Percentiles rank a stretch among this genome's conserved stretches.
These are phyloP conservation scores for Escallonia herrerae DNA, from an alignment of 129 eudicot genomes.

Conservation along the genomic window DNA sequence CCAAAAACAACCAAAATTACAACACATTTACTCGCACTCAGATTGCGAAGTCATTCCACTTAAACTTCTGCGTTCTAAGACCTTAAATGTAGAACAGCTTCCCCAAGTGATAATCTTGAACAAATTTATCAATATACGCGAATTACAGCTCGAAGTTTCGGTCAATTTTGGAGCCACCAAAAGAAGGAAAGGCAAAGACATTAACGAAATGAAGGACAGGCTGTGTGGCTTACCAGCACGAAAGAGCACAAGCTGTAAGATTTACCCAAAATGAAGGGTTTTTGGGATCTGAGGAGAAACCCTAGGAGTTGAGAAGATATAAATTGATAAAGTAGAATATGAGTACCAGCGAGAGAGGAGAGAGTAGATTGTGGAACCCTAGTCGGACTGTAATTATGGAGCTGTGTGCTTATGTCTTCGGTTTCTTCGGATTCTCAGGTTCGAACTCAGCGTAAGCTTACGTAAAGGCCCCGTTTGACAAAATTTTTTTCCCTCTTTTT, in stretches of 20 bases:
- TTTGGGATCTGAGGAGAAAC: neutral
- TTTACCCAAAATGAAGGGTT: neutral
- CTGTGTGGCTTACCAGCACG: constrained; percentile 1
- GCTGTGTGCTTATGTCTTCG: neutral
- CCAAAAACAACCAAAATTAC: too few species aligned
- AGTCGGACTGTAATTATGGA: neutral
- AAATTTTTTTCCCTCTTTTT: too few species aligned
- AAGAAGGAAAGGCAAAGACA: neutral
- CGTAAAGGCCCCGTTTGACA: too few species aligned
- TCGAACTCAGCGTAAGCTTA: neutral
- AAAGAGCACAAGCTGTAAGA: neutral
- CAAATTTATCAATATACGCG: neutral
- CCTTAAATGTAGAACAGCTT: neutral
- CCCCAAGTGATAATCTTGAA: neutral
- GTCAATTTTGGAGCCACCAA: neutral
- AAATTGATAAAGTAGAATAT: neutral
- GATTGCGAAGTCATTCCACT: too few species aligned
- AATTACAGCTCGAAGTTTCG: neutral
- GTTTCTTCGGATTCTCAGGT: constrained; percentile 1
- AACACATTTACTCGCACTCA: too few species aligned
- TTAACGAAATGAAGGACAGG: neutral
- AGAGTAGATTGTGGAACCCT: neutral
- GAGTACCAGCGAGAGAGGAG: neutral
- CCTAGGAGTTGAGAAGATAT: neutral
- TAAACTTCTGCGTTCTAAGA: neutral